phyloP scores from a whole-genome alignment of 176 grass and related monocot genomes.

The Elymus sibiricus region DNA sequence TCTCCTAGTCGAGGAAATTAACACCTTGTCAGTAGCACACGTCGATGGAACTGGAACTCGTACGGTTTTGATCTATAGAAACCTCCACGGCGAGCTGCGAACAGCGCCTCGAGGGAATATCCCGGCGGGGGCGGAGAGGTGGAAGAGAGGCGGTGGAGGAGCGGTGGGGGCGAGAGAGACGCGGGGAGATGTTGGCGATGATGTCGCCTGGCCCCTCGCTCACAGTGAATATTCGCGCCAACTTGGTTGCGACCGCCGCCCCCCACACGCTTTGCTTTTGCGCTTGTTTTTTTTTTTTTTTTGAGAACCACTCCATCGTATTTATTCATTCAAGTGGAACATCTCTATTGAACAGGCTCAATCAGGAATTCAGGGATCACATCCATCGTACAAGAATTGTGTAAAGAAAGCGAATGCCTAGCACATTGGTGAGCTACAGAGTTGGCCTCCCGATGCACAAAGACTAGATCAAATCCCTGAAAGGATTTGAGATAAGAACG shows the following conservation, averaged over 20 bases:
- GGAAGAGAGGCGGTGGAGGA: background rate
- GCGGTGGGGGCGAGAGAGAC: background rate
- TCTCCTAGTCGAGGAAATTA: background rate
- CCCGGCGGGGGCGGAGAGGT: constrained; percentile 10
- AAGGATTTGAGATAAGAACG: too few relatives aligned
- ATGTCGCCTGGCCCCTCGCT: background rate
- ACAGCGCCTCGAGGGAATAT: background rate
- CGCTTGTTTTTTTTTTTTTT: background rate
- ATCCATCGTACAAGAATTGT: too few relatives aligned
- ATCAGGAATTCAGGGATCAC: too few relatives aligned
- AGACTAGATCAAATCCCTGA: too few relatives aligned
- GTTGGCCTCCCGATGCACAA: too few relatives aligned
- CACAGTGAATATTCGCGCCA: constrained; percentile 39
- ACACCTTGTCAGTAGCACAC: background rate
- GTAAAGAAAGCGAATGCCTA: too few relatives aligned
- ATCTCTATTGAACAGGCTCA: too few relatives aligned
- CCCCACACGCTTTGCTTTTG: constrained; percentile 8
- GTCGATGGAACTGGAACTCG: background rate
- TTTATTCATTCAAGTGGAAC: too few relatives aligned
- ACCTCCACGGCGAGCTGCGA: background rate
- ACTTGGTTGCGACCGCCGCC: constrained; percentile 43
- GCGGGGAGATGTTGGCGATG: background rate
- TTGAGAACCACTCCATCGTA: too few relatives aligned
- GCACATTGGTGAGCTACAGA: too few relatives aligned
- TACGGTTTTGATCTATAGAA: background rate